Conservation (phyloP, 345 rosid genomes). For the Turnera subulata region DNA sequence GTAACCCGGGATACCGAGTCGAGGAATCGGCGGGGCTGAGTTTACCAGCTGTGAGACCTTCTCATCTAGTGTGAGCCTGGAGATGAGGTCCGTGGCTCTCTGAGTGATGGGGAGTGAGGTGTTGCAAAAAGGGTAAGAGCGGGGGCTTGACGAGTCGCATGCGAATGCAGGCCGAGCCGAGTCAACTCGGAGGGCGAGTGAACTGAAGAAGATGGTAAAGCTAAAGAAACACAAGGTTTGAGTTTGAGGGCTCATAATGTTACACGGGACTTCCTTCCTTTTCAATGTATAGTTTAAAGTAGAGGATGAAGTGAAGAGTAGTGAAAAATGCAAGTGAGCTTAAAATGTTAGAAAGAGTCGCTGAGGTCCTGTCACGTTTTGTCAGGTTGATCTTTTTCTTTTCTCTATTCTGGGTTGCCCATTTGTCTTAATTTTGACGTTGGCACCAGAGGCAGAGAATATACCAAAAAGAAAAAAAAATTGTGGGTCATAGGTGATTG, state of each 20-base stretch:
- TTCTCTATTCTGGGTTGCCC: no score
- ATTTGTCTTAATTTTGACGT: no score
- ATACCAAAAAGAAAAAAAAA: no score
- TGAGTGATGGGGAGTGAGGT: constrained; percentile 45
- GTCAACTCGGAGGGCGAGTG: constrained; percentile 1
- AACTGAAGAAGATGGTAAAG: neutral
- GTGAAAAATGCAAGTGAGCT: no score
- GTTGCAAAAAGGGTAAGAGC: constrained; percentile 41
- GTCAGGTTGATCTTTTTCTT: no score
- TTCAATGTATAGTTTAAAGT: no score
- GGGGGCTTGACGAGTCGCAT: constrained; percentile 18
- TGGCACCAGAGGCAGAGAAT: no score
- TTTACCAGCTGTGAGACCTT: constrained; percentile 76
- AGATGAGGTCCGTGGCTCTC: constrained; percentile 68
- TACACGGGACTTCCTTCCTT: no score
- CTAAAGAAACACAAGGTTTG: neutral
- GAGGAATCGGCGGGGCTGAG: constrained; percentile 58
- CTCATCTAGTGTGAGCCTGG: constrained; percentile 67
- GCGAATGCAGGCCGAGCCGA: constrained; percentile 20
- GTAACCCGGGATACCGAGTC: constrained; percentile 72
- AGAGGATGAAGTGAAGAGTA: no score
- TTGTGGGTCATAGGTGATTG: no score
- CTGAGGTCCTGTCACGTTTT: no score
- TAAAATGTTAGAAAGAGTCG: no score
- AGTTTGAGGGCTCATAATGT: neutral